A percentile compares a stretch with the other conserved stretches of the same genome.
These are phyloP conservation scores for Malassezia furfur DNA, from an alignment of 1,284 basidiomycete genomes.

Conservation along the genomic window DNA sequence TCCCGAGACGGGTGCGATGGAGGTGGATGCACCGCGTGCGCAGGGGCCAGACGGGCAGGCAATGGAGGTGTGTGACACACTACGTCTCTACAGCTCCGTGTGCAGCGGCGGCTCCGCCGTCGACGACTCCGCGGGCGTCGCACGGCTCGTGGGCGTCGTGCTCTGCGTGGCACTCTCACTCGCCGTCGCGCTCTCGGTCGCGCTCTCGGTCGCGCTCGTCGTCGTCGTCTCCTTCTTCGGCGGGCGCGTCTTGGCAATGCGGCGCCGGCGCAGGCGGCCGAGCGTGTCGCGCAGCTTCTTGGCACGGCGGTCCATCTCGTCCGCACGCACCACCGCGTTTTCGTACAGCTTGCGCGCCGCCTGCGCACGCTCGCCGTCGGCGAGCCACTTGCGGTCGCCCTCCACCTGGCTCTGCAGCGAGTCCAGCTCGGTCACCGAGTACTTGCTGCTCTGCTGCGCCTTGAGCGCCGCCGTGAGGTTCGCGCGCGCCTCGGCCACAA, in stretches of 20 bases:
- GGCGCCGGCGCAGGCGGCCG: constrained; percentile 33
- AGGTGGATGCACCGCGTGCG: not conserved
- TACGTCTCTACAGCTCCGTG: constrained; percentile 12
- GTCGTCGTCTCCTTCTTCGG: constrained; percentile 18
- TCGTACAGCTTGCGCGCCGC: constrained; percentile 28
- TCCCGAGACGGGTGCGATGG: not conserved
- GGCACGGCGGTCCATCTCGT: constrained; percentile 39
- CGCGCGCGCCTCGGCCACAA: constrained; percentile 66
- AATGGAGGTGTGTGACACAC: not conserved
- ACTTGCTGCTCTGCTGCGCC: constrained; percentile 33
- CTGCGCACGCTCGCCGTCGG: constrained; percentile 33
- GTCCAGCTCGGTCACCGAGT: constrained; percentile 43
- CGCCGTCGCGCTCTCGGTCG: not conserved
- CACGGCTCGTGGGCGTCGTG: not conserved
- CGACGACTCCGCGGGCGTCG: constrained; percentile 2
- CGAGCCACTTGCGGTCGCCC: constrained; percentile 42
- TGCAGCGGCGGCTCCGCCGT: constrained; percentile 9
- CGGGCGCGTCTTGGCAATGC: constrained; percentile 41
- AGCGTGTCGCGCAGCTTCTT: constrained; percentile 38
- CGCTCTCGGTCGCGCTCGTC: not conserved
- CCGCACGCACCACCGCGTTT: constrained; percentile 38
- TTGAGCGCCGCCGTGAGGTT: constrained; percentile 57
- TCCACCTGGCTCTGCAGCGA: constrained; percentile 27
- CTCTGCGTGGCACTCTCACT: not conserved
- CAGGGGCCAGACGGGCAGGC: not conserved